Evolutionary conservation across 1,284 basidiomycete genomes (phyloP), one percentile per base, ranked within the genome.

Genomic region (Trametes polyzona): DNA sequence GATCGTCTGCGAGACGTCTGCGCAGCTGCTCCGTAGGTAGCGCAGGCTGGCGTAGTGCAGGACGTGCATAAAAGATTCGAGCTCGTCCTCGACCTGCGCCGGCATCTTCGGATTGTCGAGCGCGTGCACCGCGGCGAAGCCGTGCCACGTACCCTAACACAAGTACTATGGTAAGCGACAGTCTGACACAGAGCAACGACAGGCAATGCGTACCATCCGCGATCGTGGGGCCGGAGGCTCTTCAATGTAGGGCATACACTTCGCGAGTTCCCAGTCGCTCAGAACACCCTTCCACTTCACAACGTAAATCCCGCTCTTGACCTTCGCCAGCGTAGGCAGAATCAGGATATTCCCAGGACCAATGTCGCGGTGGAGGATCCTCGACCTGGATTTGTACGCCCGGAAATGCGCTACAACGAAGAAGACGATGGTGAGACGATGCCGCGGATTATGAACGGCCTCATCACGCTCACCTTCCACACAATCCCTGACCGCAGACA

Each of bases 191-290:
- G 23, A 23, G 16, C 12, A 14, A 14, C 14, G 10, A 21, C 1
- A 5, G n/a, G n/a, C n/a, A n/a, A 19, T 19, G 17, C 55, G 26
- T 42, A 56, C 57, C 29, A 48, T 43, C 0, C 54, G 48, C 4
- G 40, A 30, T 16, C 41, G 16, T 9, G 24, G 21, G 4, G 11
- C 8, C 12, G 37, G 17, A 1, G 12, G n/a, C 10, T 33, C 29
- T 11, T 30, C 48, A 4, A 37, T 33, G 10, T 44, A 47, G 7
- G 27, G 35, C 8, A 52, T 26, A 0, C 37, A 35, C 36, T 58
- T 59, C 12, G 57, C 46, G 17, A 62, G 33, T 27, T 62, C 61
- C 61, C 61, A 62, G 23, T 59, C 61, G 0, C 36, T 29, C 12
- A 63, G 58, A 9, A 60, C 29, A 9, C 58, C 61, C 12, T 16